Percentiles rank a stretch among this genome's conserved stretches.
phyloP scores from a whole-genome alignment of 2,329 filamentous ascomycete genomes.

The Capronia coronata region DNA sequence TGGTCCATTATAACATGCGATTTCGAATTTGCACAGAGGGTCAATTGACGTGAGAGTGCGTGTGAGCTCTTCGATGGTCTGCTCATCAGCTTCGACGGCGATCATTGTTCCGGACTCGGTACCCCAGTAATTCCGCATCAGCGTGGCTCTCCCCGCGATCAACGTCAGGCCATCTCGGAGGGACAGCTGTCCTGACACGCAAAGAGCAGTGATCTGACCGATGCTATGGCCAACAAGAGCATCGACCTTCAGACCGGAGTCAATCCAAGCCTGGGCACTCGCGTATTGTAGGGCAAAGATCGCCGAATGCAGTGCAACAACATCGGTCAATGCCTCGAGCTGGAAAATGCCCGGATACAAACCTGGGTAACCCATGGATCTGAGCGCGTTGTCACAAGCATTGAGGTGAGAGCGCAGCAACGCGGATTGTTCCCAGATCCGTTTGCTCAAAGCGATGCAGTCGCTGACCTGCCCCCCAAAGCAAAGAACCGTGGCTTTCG shows the following conservation, averaged over 20 bases:
- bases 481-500: too few species aligned
- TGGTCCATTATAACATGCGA: too few species aligned
- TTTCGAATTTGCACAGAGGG: too few species aligned
- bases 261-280: constrained; percentile 35
- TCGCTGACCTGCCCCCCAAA: too few species aligned
- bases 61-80: constrained; percentile 22
- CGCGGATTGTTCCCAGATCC: too few species aligned
- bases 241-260: constrained; percentile 32
- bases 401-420: too few species aligned
- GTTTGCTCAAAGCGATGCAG: too few species aligned
- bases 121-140: constrained; percentile 34
- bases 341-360: background rate
- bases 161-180: constrained; percentile 30
- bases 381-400: too few species aligned
- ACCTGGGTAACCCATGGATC: too few species aligned
- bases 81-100: constrained; percentile 31
- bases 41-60: too few species aligned
- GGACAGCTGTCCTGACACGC: constrained; percentile 11
- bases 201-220: constrained; percentile 21
- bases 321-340: background rate
- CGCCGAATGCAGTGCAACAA: constrained; percentile 33
- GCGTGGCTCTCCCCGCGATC: constrained; percentile 31
- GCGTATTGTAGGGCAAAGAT: constrained; percentile 38
- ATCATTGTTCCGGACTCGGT: constrained; percentile 34
- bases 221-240: constrained; percentile 26